These are phyloP conservation scores for Colletotrichum higginsianum DNA, from an alignment of 2,329 filamentous ascomycete species.

Conservation along the genomic window DNA sequence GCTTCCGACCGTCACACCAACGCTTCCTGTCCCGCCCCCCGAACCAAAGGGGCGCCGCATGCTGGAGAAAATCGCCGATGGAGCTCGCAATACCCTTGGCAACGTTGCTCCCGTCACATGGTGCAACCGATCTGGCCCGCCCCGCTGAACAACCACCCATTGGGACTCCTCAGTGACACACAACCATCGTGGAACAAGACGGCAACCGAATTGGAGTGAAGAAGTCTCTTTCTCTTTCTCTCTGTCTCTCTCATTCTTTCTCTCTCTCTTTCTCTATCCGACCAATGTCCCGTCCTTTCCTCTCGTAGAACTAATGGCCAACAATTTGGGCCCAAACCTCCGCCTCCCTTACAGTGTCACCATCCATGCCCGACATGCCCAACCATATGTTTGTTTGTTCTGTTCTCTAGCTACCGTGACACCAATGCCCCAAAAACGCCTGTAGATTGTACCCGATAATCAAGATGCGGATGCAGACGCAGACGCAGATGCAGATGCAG, in stretches of 20 bases:
- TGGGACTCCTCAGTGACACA: not conserved
- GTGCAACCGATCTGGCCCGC: not conserved
- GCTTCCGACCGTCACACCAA: not conserved
- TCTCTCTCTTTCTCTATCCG: slow-evolving; percentile 1
- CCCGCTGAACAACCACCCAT: not conserved
- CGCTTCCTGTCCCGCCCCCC: not conserved
- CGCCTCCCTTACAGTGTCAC: not conserved
- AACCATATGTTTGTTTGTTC: slow-evolving; percentile 1
- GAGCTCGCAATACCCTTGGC: slow-evolving; percentile 11
- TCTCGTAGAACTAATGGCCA: slow-evolving; percentile 3
- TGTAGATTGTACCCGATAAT: not conserved
- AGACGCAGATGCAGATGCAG: slow-evolving; percentile 16
- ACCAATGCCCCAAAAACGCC: slow-evolving; percentile 3
- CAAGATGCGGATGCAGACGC: slow-evolving; percentile 13
- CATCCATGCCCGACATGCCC: not conserved
- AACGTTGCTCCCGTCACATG: slow-evolving; percentile 23
- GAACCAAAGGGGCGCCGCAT: slow-evolving; percentile 2
- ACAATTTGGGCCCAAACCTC: not conserved
- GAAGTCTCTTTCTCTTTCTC: not conserved
- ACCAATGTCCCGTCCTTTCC: not conserved
- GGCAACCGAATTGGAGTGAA: not conserved
- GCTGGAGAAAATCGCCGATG: slow-evolving; percentile 3
- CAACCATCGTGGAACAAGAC: not conserved
- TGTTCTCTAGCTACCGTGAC: slow-evolving; percentile 2
- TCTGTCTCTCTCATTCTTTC: not conserved